Conservation (phyloP, 2,329 filamentous ascomycete species). For the Aspergillus aculeatinus region DNA sequence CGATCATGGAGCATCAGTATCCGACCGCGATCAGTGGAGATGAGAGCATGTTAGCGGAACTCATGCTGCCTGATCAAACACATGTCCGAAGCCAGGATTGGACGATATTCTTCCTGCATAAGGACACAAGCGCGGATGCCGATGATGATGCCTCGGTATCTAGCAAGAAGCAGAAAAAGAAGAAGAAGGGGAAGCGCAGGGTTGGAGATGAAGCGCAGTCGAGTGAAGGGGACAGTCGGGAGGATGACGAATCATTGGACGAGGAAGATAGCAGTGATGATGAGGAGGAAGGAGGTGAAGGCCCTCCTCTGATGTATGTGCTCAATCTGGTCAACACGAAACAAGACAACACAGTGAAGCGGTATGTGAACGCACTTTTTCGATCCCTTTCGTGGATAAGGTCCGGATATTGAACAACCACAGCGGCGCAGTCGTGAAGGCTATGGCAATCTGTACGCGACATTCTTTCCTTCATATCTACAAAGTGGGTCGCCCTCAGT, state of each 20-base stretch:
- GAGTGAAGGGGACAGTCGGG: constrained; percentile 48
- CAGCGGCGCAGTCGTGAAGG: constrained; percentile 90
- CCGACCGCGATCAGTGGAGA: constrained; percentile 93
- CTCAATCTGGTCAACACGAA: constrained; percentile 98
- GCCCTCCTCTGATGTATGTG: constrained; percentile 92
- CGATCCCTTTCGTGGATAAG: neutral
- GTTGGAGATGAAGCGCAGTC: constrained; percentile 45
- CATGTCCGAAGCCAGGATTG: constrained; percentile 94
- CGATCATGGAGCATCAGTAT: constrained; percentile 98
- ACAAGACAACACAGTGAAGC: constrained; percentile 85
- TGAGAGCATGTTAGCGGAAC: constrained; percentile 95
- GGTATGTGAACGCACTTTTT: constrained; percentile 40
- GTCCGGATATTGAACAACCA: neutral
- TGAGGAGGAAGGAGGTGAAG: constrained; percentile 71
- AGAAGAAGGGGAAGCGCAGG: constrained; percentile 47
- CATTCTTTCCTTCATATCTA: constrained; percentile 99
- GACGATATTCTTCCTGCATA: constrained; percentile 99
- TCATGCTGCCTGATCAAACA: constrained; percentile 97
- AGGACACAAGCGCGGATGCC: constrained; percentile 82
- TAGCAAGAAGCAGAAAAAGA: constrained; percentile 45
- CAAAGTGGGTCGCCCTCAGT: constrained; percentile 61
- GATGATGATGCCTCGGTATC: constrained; percentile 66
- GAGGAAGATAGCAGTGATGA: constrained; percentile 52
- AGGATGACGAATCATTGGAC: constrained; percentile 46
- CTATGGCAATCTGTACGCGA: constrained; percentile 97